A percentile compares a stretch with the other conserved stretches of the same genome.
Evolutionary conservation across 2,329 filamentous ascomycete genomes (phyloP).

Genomic region (Cephalotrichum gorgonifer): DNA sequence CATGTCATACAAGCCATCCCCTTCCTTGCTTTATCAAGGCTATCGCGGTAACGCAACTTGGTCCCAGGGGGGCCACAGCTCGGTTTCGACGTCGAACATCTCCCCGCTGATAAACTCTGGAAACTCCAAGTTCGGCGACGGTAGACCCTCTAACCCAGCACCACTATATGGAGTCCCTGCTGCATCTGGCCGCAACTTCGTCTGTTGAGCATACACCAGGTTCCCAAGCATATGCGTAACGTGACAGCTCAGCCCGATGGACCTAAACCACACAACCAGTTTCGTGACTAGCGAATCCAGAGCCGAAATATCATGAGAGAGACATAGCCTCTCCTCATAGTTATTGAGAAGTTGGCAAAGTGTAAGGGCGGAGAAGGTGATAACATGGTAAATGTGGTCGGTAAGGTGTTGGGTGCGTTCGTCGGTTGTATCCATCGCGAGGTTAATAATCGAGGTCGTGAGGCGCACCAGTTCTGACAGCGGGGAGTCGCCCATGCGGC

Average conservation of each 20-base stretch:
- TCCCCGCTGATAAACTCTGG: not conserved
- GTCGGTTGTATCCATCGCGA: constrained; percentile 17
- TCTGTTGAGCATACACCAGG: constrained; percentile 5
- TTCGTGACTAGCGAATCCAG: constrained; percentile 11
- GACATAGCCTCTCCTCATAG: constrained; percentile 12
- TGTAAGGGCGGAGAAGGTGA: constrained; percentile 16
- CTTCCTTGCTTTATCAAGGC: too few species aligned
- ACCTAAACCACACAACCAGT: constrained; percentile 14
- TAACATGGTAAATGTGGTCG: constrained; percentile 17
- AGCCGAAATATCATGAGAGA: constrained; percentile 7
- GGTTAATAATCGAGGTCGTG: constrained; percentile 14
- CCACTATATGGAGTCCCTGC: not conserved
- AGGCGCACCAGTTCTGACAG: constrained; percentile 14
- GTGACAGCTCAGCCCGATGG: constrained; percentile 15
- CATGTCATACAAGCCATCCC: too few species aligned
- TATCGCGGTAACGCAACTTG: too few species aligned
- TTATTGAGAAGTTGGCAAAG: constrained; percentile 13
- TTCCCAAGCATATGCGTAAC: constrained; percentile 14
- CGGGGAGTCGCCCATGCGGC: constrained; percentile 6
- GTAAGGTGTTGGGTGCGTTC: constrained; percentile 17
- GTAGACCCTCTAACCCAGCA: not conserved
- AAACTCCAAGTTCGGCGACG: not conserved
- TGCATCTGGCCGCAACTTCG: not conserved
- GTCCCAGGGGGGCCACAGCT: not conserved
- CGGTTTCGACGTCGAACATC: not conserved